These are phyloP conservation scores for Phytopythium vexans DNA, from an alignment of 352 stramenopile genomes.

Conservation along the genomic window DNA sequence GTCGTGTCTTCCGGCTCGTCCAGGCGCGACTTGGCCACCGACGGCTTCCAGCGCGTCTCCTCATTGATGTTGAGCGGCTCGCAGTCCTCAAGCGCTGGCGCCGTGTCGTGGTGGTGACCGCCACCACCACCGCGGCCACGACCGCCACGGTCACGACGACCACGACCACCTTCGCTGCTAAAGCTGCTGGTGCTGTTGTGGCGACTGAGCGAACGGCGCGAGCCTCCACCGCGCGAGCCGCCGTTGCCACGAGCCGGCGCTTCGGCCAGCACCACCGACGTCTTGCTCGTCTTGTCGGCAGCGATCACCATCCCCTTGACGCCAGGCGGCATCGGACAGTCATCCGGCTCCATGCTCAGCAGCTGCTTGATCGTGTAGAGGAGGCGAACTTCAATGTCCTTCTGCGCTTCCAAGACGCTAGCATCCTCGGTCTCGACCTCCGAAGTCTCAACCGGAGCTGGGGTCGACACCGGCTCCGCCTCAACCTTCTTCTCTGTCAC, in stretches of 20 bases:
- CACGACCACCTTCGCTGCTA: constrained; percentile 30
- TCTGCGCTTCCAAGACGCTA: constrained; percentile 6
- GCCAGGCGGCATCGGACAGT: constrained; percentile 42
- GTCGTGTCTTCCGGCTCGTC: constrained; percentile 38
- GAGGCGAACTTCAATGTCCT: constrained; percentile 49
- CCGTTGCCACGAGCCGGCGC: constrained; percentile 19
- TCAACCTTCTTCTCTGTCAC: constrained; percentile 12
- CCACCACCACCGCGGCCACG: constrained; percentile 31
- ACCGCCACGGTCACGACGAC: constrained; percentile 35
- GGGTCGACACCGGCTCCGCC: constrained; percentile 4
- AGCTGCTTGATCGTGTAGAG: constrained; percentile 78
- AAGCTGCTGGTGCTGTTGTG: constrained; percentile 41
- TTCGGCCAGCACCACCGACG: constrained; percentile 18
- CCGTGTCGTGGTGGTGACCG: constrained; percentile 40
- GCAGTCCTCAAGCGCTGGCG: constrained; percentile 55
- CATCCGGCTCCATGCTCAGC: constrained; percentile 64
- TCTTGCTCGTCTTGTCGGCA: constrained; percentile 48
- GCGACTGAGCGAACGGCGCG: constrained; percentile 36
- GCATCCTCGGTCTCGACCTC: constrained; percentile 12
- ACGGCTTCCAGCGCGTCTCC: constrained; percentile 82
- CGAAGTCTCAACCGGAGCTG: constrained; percentile 4
- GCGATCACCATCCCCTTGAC: constrained; percentile 49
- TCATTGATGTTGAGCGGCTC: constrained; percentile 77
- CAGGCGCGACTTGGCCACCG: constrained; percentile 52
- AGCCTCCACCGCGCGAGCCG: constrained; percentile 36